Percentiles rank a stretch among this genome's conserved stretches.
Evolutionary conservation across 106 monocot species (phyloP).

Genomic region (Xerophyta viscosa): DNA sequence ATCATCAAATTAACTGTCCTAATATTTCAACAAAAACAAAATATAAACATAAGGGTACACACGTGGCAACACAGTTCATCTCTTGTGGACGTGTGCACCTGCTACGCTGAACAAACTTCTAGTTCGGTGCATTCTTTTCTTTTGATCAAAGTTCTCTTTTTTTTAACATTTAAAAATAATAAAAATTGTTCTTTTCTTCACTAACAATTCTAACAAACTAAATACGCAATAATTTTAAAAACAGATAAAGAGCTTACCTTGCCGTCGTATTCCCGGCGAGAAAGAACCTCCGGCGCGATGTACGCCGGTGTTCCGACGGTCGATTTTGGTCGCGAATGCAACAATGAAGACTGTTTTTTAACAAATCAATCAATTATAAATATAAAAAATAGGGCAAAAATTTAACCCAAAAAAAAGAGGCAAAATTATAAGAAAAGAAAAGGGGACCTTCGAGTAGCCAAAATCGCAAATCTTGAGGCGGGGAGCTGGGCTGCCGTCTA

Average conservation of each 20-base stretch:
- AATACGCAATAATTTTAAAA: neutral
- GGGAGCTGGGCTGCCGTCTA: constrained; percentile 81
- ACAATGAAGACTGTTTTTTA: constrained; percentile 45
- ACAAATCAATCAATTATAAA: neutral
- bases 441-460: constrained; percentile 77
- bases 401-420: neutral
- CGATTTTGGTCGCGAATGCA: constrained; percentile 72
- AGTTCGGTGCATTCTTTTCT: neutral
- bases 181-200: neutral
- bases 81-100: no score
- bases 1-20: no score
- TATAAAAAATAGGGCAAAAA: neutral
- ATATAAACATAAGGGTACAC: no score
- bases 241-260: constrained; percentile 13
- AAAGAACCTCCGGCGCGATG: constrained; percentile 84
- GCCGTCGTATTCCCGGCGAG: constrained; percentile 66
- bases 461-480: constrained; percentile 92
- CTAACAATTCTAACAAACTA: neutral
- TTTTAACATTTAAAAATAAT: neutral
- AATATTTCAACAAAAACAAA: no score
- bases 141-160: neutral
- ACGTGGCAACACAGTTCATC: no score
- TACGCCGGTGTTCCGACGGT: constrained; percentile 90
- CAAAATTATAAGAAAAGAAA: neutral
- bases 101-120: no score